Conservation (phyloP, 371 early-diverging fungal species). For the Chytridiales sp. region DNA sequence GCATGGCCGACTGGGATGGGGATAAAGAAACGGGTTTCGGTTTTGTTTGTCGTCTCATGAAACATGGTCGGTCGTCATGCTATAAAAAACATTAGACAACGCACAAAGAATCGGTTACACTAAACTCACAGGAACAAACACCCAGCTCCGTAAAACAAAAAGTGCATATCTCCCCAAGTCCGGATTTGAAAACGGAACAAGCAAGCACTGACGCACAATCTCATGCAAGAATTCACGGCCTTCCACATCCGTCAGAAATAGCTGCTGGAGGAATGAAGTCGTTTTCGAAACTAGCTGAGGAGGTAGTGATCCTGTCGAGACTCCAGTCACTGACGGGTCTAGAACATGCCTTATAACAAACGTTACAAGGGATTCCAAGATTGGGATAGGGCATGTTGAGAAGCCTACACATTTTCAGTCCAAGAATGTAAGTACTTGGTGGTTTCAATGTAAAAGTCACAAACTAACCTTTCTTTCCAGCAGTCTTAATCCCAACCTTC, state of each 20-base stretch:
- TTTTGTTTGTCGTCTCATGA: constrained; percentile 61
- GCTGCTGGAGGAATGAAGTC: constrained; percentile 8
- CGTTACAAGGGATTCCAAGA: constrained; percentile 62
- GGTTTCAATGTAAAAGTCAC: neutral
- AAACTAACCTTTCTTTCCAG: constrained; percentile 48
- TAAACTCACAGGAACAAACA: constrained; percentile 37
- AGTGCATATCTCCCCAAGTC: constrained; percentile 69
- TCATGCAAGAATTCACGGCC: constrained; percentile 78
- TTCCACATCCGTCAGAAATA: constrained; percentile 63
- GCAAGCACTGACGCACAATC: constrained; percentile 65
- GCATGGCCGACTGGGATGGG: too few species aligned
- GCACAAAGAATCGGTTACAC: constrained; percentile 7
- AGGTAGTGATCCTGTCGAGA: constrained; percentile 17
- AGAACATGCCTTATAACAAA: constrained; percentile 51
- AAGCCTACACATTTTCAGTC: constrained; percentile 51
- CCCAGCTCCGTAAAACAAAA: constrained; percentile 73
- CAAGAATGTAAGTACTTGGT: neutral
- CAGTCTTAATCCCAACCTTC: constrained; percentile 37
- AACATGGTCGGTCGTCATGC: constrained; percentile 67
- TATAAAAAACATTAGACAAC: constrained; percentile 1
- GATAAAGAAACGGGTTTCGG: too few species aligned
- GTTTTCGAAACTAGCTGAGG: neutral
- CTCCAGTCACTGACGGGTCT: constrained; percentile 53
- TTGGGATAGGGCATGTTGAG: constrained; percentile 68
- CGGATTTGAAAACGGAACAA: constrained; percentile 60